Percentiles rank a stretch among this genome's conserved stretches.
phyloP scores from a whole-genome alignment of 192 early-diverging fungal genomes.

The Glomus cerebriforme region DNA sequence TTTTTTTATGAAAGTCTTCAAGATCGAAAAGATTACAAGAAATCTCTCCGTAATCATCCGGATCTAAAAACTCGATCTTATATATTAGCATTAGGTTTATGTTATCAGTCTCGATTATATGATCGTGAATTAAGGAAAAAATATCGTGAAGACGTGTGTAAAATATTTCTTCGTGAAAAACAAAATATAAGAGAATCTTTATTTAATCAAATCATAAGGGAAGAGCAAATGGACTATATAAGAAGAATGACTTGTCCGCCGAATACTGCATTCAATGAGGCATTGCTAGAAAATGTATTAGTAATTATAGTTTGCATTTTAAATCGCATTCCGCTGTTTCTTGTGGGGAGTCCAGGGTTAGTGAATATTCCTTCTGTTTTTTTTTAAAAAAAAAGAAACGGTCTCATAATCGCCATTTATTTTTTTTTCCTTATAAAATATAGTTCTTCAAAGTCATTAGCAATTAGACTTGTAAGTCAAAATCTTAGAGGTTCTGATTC shows the following conservation, averaged over 20 bases:
- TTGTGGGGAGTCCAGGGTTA: conserved; percentile 23
- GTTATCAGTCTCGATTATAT: conserved; percentile 32
- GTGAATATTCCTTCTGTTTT: too few relatives aligned
- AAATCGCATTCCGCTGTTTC: conserved; percentile 15
- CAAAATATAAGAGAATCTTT: too few relatives aligned
- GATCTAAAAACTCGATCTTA: background rate
- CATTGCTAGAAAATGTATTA: conserved; percentile 33
- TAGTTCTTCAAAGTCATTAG: conserved; percentile 30
- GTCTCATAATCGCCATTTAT: too few relatives aligned
- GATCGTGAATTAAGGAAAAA: conserved; percentile 14
- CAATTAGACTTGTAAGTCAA: conserved; percentile 28
- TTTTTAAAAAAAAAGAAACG: too few relatives aligned
- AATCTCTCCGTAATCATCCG: background rate
- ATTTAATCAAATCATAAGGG: conserved; percentile 15
- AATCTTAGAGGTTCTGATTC: conserved; percentile 36
- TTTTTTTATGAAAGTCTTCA: background rate
- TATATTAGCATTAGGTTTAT: conserved; percentile 25
- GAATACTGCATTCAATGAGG: conserved; percentile 27
- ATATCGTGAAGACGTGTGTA: conserved; percentile 18
- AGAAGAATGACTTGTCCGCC: conserved; percentile 23
- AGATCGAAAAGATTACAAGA: background rate
- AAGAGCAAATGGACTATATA: conserved; percentile 28
- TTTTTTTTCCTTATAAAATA: too few relatives aligned
- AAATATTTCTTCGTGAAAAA: background rate
- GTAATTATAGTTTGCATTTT: conserved; percentile 31